Evolutionary conservation across 176 grass and related monocot genomes (phyloP).

Genomic region (Hsuehochloa calcarea): DNA sequence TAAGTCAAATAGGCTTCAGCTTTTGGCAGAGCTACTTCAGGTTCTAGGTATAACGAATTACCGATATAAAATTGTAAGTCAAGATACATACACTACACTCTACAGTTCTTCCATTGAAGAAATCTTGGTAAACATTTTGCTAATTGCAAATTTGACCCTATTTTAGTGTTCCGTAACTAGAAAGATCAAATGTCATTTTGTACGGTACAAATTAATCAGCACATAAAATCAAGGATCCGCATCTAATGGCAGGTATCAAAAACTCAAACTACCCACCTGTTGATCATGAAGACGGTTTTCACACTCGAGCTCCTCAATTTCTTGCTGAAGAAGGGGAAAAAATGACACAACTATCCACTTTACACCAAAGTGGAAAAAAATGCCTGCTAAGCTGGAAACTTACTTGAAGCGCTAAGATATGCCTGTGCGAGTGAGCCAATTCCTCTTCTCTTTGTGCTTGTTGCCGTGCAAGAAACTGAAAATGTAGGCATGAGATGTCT

Average conservation of each 20-base stretch:
- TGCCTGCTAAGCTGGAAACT: constrained; percentile 36
- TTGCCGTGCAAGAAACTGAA: constrained; percentile 84
- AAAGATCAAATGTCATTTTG: background rate
- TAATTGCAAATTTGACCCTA: background rate
- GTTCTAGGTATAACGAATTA: background rate
- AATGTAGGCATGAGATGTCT: constrained; percentile 36
- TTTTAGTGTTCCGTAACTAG: background rate
- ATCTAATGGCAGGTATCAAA: background rate
- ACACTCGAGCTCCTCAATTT: constrained; percentile 95
- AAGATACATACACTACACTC: background rate
- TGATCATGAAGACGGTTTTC: constrained; percentile 94
- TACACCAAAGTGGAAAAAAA: background rate
- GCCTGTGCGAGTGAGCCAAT: constrained; percentile 86
- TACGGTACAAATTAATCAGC: background rate
- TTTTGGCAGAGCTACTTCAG: background rate
- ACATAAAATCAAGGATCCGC: background rate
- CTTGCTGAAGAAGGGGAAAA: constrained; percentile 61
- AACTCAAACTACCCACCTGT: constrained; percentile 54
- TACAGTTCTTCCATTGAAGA: background rate
- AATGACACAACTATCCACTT: constrained; percentile 21
- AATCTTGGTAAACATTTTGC: constrained; percentile 9
- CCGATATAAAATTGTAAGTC: background rate
- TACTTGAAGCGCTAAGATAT: constrained; percentile 98
- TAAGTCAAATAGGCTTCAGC: constrained; percentile 5
- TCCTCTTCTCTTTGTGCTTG: constrained; percentile 98